phyloP scores from a whole-genome alignment of 1,284 basidiomycete genomes.

The Papiliotrema terrestris region DNA sequence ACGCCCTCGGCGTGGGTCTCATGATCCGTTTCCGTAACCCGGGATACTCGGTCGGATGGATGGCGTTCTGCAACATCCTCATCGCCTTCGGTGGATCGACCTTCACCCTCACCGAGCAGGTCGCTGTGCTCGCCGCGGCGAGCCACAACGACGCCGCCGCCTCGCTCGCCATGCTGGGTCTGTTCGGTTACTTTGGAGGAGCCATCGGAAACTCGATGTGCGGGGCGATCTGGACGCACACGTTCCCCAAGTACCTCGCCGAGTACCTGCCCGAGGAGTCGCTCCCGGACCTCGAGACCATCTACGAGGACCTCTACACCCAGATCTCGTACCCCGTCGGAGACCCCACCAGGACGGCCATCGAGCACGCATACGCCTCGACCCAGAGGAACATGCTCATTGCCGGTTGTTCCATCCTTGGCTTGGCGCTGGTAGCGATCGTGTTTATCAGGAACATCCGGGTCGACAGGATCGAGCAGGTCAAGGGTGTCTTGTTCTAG shows the following conservation, averaged over 20 bases:
- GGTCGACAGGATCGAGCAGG: conserved; percentile 33
- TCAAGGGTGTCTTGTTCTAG: conserved; percentile 41
- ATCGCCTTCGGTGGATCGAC: conserved; percentile 48
- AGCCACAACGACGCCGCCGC: conserved; percentile 49
- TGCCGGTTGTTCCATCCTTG: conserved; percentile 35
- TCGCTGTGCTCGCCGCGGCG: conserved; percentile 45
- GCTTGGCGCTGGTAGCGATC: conserved; percentile 20
- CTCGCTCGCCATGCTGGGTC: conserved; percentile 44
- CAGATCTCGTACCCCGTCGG: conserved; percentile 35
- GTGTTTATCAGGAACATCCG: conserved; percentile 38
- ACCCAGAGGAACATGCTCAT: conserved; percentile 41
- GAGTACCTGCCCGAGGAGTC: conserved; percentile 35
- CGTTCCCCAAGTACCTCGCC: conserved; percentile 36
- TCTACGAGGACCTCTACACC: conserved; percentile 31
- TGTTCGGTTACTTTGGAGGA: conserved; percentile 43
- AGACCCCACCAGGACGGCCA: conserved; percentile 26
- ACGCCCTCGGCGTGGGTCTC: conserved; percentile 47
- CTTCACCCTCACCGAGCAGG: conserved; percentile 47
- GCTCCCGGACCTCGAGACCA: conserved; percentile 27
- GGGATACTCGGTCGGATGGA: conserved; percentile 20
- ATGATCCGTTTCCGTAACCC: conserved; percentile 48
- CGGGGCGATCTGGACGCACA: conserved; percentile 51
- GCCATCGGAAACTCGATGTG: conserved; percentile 45
- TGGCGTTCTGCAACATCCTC: conserved; percentile 46
- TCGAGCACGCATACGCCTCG: conserved; percentile 32